Conservation (phyloP, 1,139 yeast genomes). For the Hemisphaericaspora lyxosophila region DNA sequence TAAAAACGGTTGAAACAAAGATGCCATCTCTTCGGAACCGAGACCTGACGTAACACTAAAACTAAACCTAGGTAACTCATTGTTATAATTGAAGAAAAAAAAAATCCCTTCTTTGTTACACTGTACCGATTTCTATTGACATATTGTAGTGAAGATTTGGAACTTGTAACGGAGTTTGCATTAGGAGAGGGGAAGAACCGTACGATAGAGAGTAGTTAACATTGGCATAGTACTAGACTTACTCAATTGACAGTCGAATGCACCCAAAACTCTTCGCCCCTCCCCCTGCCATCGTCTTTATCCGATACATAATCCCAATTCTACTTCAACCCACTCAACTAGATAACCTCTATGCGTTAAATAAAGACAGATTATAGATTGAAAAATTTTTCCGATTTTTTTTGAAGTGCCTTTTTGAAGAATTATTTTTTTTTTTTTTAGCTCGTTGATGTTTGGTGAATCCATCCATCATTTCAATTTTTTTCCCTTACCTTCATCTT, state of each 20-base stretch:
- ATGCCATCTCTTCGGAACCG: constrained; percentile 2
- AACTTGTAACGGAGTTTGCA: background rate
- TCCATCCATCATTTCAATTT: constrained; percentile 1
- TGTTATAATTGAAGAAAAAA: no score
- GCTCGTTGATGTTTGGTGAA: background rate
- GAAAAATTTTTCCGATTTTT: background rate
- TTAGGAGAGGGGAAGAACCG: background rate
- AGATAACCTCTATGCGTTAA: no score
- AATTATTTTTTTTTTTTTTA: background rate
- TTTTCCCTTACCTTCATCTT: constrained; percentile 4
- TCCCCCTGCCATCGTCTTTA: no score
- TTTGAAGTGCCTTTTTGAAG: background rate
- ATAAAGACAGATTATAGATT: background rate
- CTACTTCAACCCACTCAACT: no score
- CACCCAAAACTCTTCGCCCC: background rate
- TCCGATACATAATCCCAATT: background rate
- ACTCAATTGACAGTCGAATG: background rate
- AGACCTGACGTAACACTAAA: background rate
- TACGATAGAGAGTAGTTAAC: no score
- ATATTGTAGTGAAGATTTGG: background rate
- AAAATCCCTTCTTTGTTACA: background rate
- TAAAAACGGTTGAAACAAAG: background rate
- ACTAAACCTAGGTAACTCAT: no score
- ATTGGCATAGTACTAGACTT: background rate
- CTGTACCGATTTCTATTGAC: background rate